These are phyloP conservation scores for Epichloe aotearoae DNA, from an alignment of 2,329 filamentous ascomycete species.

Conservation along the genomic window DNA sequence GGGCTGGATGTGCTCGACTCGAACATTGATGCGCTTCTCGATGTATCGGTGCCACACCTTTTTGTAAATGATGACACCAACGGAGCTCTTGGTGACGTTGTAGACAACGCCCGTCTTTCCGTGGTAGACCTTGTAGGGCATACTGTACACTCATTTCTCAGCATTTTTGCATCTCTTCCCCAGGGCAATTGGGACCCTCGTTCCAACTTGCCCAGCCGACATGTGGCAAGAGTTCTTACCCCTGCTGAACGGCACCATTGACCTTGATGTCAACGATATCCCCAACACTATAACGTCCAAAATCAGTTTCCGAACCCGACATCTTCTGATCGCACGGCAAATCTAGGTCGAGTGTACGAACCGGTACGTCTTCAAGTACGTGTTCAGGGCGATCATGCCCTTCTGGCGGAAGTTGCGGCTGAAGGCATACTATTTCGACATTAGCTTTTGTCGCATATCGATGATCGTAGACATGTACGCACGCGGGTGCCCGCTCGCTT, in stretches of 20 bases:
- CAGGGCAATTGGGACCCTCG: not conserved
- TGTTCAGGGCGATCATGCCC: constrained; percentile 85
- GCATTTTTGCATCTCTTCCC: constrained; percentile 8
- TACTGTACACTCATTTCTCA: constrained; percentile 43
- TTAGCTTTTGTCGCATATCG: constrained; percentile 18
- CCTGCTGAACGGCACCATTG: constrained; percentile 97
- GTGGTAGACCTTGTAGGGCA: constrained; percentile 99
- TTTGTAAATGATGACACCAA: constrained; percentile 99
- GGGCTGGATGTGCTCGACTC: constrained; percentile 90
- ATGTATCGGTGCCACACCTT: constrained; percentile 99
- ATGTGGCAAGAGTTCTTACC: constrained; percentile 44
- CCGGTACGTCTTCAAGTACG: constrained; percentile 92
- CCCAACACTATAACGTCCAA: constrained; percentile 53
- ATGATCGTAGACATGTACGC: constrained; percentile 27
- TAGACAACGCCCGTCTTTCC: constrained; percentile 97
- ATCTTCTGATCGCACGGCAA: not conserved
- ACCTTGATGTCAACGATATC: constrained; percentile 98
- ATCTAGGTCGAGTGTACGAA: constrained; percentile 22
- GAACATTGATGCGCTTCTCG: constrained; percentile 99
- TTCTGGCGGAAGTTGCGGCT: constrained; percentile 87
- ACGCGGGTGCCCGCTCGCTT: constrained; percentile 76
- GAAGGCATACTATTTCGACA: constrained; percentile 64
- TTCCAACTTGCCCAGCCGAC: not conserved
- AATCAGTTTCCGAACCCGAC: constrained; percentile 27
- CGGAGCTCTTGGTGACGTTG: constrained; percentile 97